Evolutionary conservation across 2,329 filamentous ascomycete genomes (phyloP).

Genomic region (Spiromastix sp.): DNA sequence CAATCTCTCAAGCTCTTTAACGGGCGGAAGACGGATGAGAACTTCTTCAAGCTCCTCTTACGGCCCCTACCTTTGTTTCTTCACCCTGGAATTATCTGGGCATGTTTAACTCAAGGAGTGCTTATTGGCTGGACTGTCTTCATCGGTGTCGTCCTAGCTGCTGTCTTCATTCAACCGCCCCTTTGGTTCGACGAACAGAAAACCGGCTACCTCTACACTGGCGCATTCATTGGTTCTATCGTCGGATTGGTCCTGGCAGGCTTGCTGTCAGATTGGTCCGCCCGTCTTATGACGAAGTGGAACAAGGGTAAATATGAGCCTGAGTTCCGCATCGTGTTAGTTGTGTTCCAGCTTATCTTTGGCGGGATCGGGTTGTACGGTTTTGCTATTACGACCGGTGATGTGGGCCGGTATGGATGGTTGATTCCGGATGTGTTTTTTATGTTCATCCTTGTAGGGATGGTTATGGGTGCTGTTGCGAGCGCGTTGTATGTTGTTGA

Average conservation of each 20-base stretch:
- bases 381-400: conserved; percentile 63
- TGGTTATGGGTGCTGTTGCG: conserved; percentile 84
- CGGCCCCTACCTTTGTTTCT: conserved; percentile 73
- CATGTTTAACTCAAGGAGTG: conserved; percentile 59
- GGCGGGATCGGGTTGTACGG: conserved; percentile 73
- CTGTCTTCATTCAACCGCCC: conserved; percentile 69
- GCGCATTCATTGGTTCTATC: conserved; percentile 74
- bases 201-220: conserved; percentile 79
- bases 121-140: conserved; percentile 95
- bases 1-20: conserved; percentile 62
- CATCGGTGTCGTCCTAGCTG: conserved; percentile 72
- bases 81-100: conserved; percentile 79
- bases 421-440: conserved; percentile 72
- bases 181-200: conserved; percentile 72
- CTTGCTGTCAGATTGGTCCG: conserved; percentile 60
- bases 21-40: conserved; percentile 69
- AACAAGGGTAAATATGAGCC: conserved; percentile 84
- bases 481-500: conserved; percentile 84
- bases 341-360: conserved; percentile 70
- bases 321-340: conserved; percentile 76
- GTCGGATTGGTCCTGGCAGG: conserved; percentile 69
- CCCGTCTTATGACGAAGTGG: conserved; percentile 56
- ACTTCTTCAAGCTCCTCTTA: conserved; percentile 53
- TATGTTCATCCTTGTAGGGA: conserved; percentile 70
- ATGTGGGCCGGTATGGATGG: conserved; percentile 56